These are phyloP conservation scores for Fusarium penzigii DNA, from an alignment of 2,329 filamentous ascomycete species.

Conservation along the genomic window DNA sequence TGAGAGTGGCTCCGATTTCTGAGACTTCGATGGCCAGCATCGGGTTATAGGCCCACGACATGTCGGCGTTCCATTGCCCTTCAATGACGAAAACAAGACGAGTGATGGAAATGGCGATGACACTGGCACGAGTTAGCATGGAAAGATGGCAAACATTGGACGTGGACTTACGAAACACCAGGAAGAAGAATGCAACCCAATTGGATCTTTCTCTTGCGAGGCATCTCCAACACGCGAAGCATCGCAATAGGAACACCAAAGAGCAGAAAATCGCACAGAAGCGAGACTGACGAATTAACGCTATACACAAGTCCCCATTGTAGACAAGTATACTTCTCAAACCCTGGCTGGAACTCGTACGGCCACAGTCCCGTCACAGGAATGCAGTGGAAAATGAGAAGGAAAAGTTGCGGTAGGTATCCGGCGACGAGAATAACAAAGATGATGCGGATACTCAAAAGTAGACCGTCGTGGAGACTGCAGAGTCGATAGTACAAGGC, in stretches of 20 bases:
- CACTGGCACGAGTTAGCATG: conserved; percentile 33
- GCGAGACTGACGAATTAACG: conserved; percentile 50
- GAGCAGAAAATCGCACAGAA: conserved; percentile 51
- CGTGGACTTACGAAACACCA: conserved; percentile 44
- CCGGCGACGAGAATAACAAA: conserved; percentile 41
- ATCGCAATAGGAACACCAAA: conserved; percentile 52
- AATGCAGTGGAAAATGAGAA: conserved; percentile 52
- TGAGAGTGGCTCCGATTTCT: conserved; percentile 51
- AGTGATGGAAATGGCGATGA: conserved; percentile 49
- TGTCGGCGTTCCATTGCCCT: conserved; percentile 48
- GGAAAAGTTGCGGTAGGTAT: conserved; percentile 49
- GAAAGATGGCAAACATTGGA: too few species aligned
- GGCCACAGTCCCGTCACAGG: conserved; percentile 55
- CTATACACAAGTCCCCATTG: conserved; percentile 54
- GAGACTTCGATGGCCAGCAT: conserved; percentile 51
- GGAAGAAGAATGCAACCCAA: conserved; percentile 50
- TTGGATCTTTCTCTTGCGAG: conserved; percentile 46
- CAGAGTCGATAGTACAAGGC: conserved; percentile 53
- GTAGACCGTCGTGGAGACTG: conserved; percentile 37
- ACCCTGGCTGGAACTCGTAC: conserved; percentile 47
- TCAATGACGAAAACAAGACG: conserved; percentile 49
- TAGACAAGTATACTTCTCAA: conserved; percentile 44
- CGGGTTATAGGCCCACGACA: conserved; percentile 53
- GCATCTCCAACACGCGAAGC: conserved; percentile 46
- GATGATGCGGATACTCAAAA: conserved; percentile 37